phyloP scores from a whole-genome alignment of 768 basidiomycete species.

The Chalciporus pseudorubinellus region DNA sequence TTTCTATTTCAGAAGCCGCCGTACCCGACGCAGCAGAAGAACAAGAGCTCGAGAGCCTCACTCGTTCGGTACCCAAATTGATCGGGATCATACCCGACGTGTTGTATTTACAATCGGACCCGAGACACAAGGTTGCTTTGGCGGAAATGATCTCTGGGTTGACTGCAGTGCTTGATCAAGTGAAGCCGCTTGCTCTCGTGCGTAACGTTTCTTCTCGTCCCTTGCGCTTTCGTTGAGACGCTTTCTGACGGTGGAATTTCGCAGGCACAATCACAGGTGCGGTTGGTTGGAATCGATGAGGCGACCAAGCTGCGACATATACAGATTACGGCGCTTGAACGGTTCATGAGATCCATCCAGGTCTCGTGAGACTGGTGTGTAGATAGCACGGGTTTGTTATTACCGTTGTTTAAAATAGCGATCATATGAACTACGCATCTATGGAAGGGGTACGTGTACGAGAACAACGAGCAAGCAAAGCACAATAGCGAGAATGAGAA shows the following conservation, averaged over 20 bases:
- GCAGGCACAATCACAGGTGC: constrained; percentile 43
- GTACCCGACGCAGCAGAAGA: constrained; percentile 46
- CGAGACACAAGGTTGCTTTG: constrained; percentile 67
- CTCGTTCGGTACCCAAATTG: constrained; percentile 58
- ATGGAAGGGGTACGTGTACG: too few relatives aligned
- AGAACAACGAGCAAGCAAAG: too few relatives aligned
- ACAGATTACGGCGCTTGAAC: constrained; percentile 58
- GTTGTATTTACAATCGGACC: constrained; percentile 52
- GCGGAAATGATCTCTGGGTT: constrained; percentile 71
- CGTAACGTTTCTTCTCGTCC: constrained; percentile 21
- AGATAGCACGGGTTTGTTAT: constrained; percentile 11
- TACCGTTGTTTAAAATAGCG: constrained; percentile 20
- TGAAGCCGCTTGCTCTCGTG: constrained; percentile 61
- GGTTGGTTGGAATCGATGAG: constrained; percentile 48
- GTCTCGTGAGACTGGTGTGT: constrained; percentile 22
- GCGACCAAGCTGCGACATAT: constrained; percentile 61
- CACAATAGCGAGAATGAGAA: background rate
- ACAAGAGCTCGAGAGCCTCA: constrained; percentile 58
- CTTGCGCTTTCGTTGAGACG: background rate
- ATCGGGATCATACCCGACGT: constrained; percentile 70
- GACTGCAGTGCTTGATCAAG: constrained; percentile 55
- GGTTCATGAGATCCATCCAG: constrained; percentile 60
- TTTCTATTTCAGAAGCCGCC: constrained; percentile 40
- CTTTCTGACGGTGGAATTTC: background rate
- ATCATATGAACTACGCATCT: background rate